phyloP scores from a whole-genome alignment of 495 filamentous ascomycete genomes.

The Penicillium ucsense region DNA sequence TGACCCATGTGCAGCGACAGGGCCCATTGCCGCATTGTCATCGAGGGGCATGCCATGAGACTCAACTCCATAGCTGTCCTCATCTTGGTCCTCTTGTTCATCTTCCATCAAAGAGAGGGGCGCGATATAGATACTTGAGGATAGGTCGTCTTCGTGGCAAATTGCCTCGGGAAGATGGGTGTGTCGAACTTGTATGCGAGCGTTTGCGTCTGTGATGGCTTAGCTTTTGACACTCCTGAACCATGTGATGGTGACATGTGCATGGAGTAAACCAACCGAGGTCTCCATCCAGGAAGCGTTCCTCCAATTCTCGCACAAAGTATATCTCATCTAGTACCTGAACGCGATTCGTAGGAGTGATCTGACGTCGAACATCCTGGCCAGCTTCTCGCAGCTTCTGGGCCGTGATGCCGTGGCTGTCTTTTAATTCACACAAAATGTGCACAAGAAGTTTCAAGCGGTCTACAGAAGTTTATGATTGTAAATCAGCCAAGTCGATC shows the following conservation, averaged over 20 bases:
- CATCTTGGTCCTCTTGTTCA: not conserved
- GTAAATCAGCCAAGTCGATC: no score
- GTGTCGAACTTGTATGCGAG: constrained; percentile 11
- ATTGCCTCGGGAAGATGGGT: constrained; percentile 16
- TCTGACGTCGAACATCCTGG: constrained; percentile 32
- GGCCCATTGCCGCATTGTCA: not conserved
- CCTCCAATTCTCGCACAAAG: constrained; percentile 53
- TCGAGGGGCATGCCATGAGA: not conserved
- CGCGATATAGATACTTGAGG: constrained; percentile 4
- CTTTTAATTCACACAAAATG: constrained; percentile 43
- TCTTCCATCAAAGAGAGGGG: not conserved
- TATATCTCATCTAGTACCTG: constrained; percentile 55
- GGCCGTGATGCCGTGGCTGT: constrained; percentile 32
- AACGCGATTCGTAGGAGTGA: constrained; percentile 23
- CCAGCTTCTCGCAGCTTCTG: constrained; percentile 35
- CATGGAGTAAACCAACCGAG: constrained; percentile 40
- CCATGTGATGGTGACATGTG: not conserved
- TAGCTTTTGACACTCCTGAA: no score
- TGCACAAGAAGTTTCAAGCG: constrained; percentile 51
- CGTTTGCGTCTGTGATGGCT: constrained; percentile 9
- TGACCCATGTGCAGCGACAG: no score
- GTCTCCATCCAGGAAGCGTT: constrained; percentile 47
- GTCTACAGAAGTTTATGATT: constrained; percentile 27
- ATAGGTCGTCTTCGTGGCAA: constrained; percentile 7
- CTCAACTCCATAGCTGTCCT: not conserved